Evolutionary conservation across 352 stramenopile genomes (phyloP).

Genomic region (Globisporangium splendens): DNA sequence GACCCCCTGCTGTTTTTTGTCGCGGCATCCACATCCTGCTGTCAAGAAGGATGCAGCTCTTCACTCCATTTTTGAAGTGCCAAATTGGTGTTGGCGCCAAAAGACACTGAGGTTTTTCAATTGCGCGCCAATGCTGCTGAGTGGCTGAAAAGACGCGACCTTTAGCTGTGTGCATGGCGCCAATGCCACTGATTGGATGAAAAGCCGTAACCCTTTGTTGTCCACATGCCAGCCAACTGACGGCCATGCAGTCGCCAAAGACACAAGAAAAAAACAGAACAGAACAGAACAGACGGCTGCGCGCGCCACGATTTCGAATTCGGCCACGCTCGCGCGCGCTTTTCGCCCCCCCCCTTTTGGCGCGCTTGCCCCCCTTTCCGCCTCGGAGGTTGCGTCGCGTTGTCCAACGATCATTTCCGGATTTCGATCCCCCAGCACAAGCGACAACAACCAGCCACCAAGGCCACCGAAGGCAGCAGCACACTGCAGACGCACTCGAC

Average conservation of each 20-base stretch:
- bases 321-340: slow-evolving; percentile 11
- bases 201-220: no score
- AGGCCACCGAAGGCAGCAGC: no score
- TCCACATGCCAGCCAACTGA: no score
- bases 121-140: slow-evolving; percentile 20
- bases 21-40: not conserved
- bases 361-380: slow-evolving; percentile 1
- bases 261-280: not conserved
- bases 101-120: slow-evolving; percentile 11
- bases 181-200: not conserved
- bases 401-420: slow-evolving; percentile 13
- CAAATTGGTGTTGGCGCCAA: slow-evolving; percentile 1
- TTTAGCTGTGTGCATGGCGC: not conserved
- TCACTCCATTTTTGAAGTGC: not conserved
- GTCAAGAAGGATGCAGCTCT: not conserved
- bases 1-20: not conserved
- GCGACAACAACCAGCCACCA: not conserved
- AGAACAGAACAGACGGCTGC: slow-evolving; percentile 4
- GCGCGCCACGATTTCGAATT: slow-evolving; percentile 18
- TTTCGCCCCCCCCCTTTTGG: slow-evolving; percentile 5
- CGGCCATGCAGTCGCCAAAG: no score
- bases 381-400: not conserved
- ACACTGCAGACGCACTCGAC: no score
- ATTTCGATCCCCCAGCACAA: slow-evolving; percentile 15
- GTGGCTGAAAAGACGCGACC: slow-evolving; percentile 16